Percentiles rank a stretch among this genome's conserved stretches.
These are phyloP conservation scores for Phialophora expanda DNA, from an alignment of 2,329 filamentous ascomycete species.

Conservation along the genomic window DNA sequence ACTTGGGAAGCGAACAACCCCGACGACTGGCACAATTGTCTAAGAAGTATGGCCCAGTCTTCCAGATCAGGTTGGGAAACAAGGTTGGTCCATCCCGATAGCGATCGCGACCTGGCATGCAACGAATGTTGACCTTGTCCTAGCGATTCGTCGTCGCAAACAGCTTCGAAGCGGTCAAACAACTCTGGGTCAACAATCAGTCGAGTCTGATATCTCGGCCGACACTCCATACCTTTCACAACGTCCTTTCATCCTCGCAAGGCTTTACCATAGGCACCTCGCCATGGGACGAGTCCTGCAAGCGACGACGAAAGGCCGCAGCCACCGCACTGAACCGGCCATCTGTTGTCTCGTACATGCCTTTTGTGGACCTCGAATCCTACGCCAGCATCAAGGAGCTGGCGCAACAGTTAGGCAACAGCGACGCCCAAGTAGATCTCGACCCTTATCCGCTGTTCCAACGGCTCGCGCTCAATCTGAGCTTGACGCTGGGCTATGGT, in stretches of 20 bases:
- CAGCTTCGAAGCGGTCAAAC: slow-evolving; percentile 72
- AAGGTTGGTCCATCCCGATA: slow-evolving; percentile 41
- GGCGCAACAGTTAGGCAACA: slow-evolving; percentile 66
- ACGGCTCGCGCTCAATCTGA: slow-evolving; percentile 76
- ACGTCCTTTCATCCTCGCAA: slow-evolving; percentile 74
- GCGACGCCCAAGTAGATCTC: slow-evolving; percentile 61
- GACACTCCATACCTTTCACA: slow-evolving; percentile 80
- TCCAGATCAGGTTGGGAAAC: slow-evolving; percentile 52
- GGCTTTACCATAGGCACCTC: slow-evolving; percentile 84
- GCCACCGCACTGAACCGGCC: slow-evolving; percentile 78
- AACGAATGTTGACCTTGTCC: background rate
- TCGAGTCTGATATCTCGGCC: slow-evolving; percentile 77
- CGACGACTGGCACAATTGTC: slow-evolving; percentile 61
- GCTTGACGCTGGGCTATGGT: slow-evolving; percentile 78
- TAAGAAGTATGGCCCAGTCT: slow-evolving; percentile 66
- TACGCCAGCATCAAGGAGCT: slow-evolving; percentile 71
- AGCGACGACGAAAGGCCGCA: slow-evolving; percentile 74
- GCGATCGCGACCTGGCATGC: background rate
- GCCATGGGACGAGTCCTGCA: slow-evolving; percentile 81
- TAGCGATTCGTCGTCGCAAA: slow-evolving; percentile 77
- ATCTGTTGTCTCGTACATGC: slow-evolving; percentile 77
- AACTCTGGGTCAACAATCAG: slow-evolving; percentile 77
- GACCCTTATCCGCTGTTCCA: slow-evolving; percentile 74
- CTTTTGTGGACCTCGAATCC: slow-evolving; percentile 78
- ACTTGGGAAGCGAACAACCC: slow-evolving; percentile 64